Evolutionary conservation across 441 rosid genomes (phyloP).

Genomic region (Gossypium laxum): DNA sequence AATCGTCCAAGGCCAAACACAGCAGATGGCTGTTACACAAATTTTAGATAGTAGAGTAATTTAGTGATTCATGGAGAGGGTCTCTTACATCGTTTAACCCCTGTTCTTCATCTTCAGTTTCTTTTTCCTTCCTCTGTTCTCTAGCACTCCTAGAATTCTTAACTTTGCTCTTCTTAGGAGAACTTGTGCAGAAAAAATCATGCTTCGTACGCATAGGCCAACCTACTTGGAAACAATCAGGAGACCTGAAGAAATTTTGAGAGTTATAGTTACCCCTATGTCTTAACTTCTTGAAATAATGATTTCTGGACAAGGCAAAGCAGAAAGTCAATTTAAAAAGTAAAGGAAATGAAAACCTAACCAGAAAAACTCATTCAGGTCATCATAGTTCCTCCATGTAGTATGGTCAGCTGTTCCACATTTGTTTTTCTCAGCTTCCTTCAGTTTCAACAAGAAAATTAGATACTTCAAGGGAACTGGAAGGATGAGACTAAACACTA

Average conservation of each 20-base stretch:
- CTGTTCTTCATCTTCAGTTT: slow-evolving; percentile 48
- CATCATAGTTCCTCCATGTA: slow-evolving; percentile 96
- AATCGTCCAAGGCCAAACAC: slow-evolving; percentile 31
- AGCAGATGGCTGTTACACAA: slow-evolving; percentile 18
- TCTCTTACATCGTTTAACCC: slow-evolving; percentile 37
- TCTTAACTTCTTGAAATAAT: slow-evolving; percentile 19
- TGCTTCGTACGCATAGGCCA: slow-evolving; percentile 84
- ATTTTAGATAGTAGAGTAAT: background rate
- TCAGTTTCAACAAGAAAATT: slow-evolving; percentile 26
- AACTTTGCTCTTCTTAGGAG: slow-evolving; percentile 26
- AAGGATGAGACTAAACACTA: slow-evolving; percentile 11
- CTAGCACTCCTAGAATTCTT: slow-evolving; percentile 20
- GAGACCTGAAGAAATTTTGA: slow-evolving; percentile 56
- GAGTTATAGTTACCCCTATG: slow-evolving; percentile 14
- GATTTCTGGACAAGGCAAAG: slow-evolving; percentile 9
- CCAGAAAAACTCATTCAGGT: slow-evolving; percentile 93
- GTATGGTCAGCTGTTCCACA: slow-evolving; percentile 82
- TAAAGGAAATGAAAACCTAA: slow-evolving; percentile 20
- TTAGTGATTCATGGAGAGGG: slow-evolving; percentile 10
- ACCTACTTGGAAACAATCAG: slow-evolving; percentile 74
- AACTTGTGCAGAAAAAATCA: slow-evolving; percentile 47
- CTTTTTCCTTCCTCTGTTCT: slow-evolving; percentile 34
- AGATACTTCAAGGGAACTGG: slow-evolving; percentile 7
- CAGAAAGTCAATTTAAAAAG: background rate
- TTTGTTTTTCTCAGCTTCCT: slow-evolving; percentile 82